Base-by-base conservation (phyloP, 768 basidiomycete species). In the Pholiota conissans region DNA sequence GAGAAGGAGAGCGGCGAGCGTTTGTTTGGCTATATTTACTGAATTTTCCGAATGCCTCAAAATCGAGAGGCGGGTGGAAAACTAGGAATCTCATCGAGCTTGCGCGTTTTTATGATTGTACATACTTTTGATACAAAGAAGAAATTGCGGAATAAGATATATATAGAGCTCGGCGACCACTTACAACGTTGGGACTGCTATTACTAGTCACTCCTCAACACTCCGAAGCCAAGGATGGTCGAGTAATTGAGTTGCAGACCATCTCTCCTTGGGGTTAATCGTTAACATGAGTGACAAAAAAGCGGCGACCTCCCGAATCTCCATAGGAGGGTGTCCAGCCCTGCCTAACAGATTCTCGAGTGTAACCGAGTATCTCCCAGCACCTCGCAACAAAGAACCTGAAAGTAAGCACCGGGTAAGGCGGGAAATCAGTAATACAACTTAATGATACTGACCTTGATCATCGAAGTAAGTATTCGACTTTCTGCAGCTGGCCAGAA, bases 141-240 rank as follows among this genome's bases (percentile, higher is more conserved):
- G n/a, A n/a, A n/a, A n/a, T n/a, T n/a, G n/a, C n/a, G n/a, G n/a
- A n/a, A n/a, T n/a, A n/a, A n/a, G n/a, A n/a, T n/a, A n/a, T n/a
- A n/a, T n/a, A n/a, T n/a, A n/a, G n/a, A n/a, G n/a, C n/a, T n/a
- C n/a, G n/a, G n/a, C n/a, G n/a, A n/a, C n/a, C n/a, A n/a, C n/a
- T n/a, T n/a, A n/a, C n/a, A n/a, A n/a, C n/a, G n/a, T n/a, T n/a
- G n/a, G n/a, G n/a, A n/a, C n/a, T n/a, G n/a, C n/a, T n/a, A n/a
- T n/a, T n/a, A n/a, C n/a, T n/a, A n/a, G n/a, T n/a, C n/a, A n/a
- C n/a, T n/a, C n/a, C n/a, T 53, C 34, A 6, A 53, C 42, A 35
- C 32, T 32, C 37, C 18, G 35, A 28, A 56, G 52, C 61, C 61
- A 62, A 37, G 57, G 57, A 42, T 61, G 57, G 20, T 50, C 20